Percentiles rank a stretch among this genome's conserved stretches.
Evolutionary conservation across 2,329 filamentous ascomycete genomes (phyloP).

Genomic region (Microascus cirrosus): DNA sequence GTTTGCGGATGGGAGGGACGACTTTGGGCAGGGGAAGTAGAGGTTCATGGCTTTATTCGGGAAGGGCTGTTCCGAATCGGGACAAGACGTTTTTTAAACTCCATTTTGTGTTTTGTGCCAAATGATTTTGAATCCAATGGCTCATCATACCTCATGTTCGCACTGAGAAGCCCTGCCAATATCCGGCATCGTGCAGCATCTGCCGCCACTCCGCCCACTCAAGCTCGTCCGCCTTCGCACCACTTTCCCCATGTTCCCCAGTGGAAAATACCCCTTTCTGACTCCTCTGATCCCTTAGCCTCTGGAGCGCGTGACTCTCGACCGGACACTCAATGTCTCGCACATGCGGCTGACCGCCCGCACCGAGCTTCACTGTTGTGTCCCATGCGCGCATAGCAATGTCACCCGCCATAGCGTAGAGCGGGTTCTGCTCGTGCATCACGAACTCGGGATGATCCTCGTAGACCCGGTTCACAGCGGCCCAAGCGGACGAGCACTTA

Average conservation of each 20-base stretch:
- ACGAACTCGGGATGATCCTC: constrained; percentile 3
- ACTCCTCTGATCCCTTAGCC: not conserved
- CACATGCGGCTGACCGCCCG: not conserved
- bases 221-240: not conserved
- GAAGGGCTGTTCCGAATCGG: not conserved
- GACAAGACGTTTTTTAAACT: not conserved
- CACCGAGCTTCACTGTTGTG: not conserved
- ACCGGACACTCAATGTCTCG: not conserved
- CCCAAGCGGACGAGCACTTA: not conserved
- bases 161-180: not conserved
- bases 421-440: not conserved
- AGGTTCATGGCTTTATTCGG: not conserved
- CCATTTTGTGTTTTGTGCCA: not conserved
- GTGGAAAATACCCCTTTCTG: not conserved
- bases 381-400: constrained; percentile 2
- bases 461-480: not conserved
- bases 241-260: not conserved
- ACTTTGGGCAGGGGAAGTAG: constrained; percentile 6
- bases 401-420: not conserved
- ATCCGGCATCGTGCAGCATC: not conserved
- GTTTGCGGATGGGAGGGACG: constrained; percentile 20
- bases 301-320: not conserved
- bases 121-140: not conserved
- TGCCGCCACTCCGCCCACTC: constrained; percentile 1
- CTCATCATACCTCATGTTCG: not conserved